Conservation (phyloP, 1,139 yeast species). For the Suhomyces bolitotheri region DNA sequence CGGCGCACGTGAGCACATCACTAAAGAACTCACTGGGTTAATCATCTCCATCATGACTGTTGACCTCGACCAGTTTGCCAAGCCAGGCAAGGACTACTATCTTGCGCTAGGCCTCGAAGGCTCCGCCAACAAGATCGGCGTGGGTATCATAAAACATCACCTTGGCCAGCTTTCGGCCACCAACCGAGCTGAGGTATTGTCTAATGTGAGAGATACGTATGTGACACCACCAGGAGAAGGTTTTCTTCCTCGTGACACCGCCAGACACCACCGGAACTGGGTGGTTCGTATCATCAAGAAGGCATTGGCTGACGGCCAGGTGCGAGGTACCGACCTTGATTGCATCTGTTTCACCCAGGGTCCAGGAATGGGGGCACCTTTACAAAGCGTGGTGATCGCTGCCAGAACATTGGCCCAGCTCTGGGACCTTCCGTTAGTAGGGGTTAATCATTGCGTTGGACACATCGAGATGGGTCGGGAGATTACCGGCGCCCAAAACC, state of each 20-base stretch:
- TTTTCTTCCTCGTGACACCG: constrained; percentile 92
- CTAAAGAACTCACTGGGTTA: not conserved
- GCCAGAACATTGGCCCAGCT: constrained; percentile 83
- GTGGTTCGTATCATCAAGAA: constrained; percentile 73
- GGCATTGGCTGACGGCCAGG: constrained; percentile 64
- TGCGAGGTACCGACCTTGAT: constrained; percentile 66
- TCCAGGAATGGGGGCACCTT: constrained; percentile 99
- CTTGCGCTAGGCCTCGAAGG: constrained; percentile 93
- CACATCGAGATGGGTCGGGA: constrained; percentile 99
- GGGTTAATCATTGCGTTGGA: constrained; percentile 96
- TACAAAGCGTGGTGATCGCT: constrained; percentile 88
- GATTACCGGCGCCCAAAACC: constrained; percentile 91
- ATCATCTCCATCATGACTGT: constrained; percentile 21
- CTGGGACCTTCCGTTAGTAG: constrained; percentile 84
- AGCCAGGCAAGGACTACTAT: constrained; percentile 51
- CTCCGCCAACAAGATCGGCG: constrained; percentile 93
- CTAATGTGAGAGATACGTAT: constrained; percentile 92
- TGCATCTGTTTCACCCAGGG: constrained; percentile 96
- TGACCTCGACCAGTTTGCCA: constrained; percentile 40
- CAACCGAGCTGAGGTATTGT: constrained; percentile 71
- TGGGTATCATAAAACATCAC: constrained; percentile 81
- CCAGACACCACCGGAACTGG: constrained; percentile 95
- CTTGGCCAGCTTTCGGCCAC: constrained; percentile 49
- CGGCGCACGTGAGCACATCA: no score
- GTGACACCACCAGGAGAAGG: constrained; percentile 98